Evolutionary conservation across 768 basidiomycete genomes (phyloP).

Genomic region (Suillus decipiens): DNA sequence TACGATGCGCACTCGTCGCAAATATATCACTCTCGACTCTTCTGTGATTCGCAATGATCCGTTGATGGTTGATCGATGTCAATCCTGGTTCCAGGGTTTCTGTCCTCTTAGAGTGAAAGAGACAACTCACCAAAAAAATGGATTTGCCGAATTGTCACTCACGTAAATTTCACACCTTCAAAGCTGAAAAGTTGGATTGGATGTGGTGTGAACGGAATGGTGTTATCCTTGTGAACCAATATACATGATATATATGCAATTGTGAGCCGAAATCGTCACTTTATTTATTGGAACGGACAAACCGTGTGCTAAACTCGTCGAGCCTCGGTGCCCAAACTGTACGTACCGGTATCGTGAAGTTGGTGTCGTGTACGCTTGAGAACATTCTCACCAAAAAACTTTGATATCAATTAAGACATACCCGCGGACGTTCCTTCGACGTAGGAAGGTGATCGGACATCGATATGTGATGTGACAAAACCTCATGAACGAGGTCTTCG

Average conservation of each 20-base stretch:
- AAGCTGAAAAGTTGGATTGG: background rate
- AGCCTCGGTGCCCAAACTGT: background rate
- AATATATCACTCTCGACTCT: background rate
- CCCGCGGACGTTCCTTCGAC: background rate
- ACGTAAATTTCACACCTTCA: background rate
- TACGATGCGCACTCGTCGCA: background rate
- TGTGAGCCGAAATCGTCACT: background rate
- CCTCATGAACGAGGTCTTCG: background rate
- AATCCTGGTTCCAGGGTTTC: background rate
- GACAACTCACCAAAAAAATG: background rate
- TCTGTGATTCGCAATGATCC: constrained; percentile 5
- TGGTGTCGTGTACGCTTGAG: background rate
- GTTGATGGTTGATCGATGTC: constrained; percentile 4
- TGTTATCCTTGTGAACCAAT: background rate
- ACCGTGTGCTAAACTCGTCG: background rate
- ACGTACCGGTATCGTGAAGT: background rate
- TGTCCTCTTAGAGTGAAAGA: background rate
- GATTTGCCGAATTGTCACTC: background rate
- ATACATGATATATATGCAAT: background rate
- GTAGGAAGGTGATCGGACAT: background rate
- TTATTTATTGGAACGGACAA: background rate
- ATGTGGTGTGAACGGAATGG: background rate
- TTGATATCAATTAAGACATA: background rate
- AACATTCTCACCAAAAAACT: background rate
- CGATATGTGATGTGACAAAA: background rate